These are phyloP conservation scores for Sclerotinia trifoliorum DNA, from an alignment of 2,329 filamentous ascomycete genomes.

Conservation along the genomic window DNA sequence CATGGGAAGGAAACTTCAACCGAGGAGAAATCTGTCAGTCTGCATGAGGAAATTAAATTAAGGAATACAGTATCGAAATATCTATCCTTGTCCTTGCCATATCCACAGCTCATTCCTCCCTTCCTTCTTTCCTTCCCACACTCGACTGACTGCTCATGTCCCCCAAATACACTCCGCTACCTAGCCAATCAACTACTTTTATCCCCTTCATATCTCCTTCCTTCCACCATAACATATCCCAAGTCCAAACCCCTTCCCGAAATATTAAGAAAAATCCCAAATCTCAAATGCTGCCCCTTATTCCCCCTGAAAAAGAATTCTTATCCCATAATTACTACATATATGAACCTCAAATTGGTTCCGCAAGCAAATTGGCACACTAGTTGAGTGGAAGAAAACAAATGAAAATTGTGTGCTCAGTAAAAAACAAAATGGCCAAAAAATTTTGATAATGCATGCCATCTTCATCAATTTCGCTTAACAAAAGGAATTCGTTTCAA, in stretches of 20 bases:
- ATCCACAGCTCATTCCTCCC: slow-evolving; percentile 42
- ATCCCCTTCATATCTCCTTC: neutral
- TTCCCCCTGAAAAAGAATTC: neutral
- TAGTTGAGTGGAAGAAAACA: neutral
- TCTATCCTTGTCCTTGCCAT: slow-evolving; percentile 22
- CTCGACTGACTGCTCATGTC: neutral
- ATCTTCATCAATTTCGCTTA: slow-evolving; percentile 16
- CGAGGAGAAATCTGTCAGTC: neutral
- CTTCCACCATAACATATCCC: slow-evolving; percentile 41
- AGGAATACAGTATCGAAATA: slow-evolving; percentile 18
- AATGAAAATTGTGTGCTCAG: neutral
- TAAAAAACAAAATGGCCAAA: slow-evolving; percentile 2
- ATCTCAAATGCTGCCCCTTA: slow-evolving; percentile 5
- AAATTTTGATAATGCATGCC: slow-evolving; percentile 10
- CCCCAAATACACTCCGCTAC: neutral
- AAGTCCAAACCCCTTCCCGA: slow-evolving; percentile 31
- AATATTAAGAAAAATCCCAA: slow-evolving; percentile 13
- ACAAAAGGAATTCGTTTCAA: slow-evolving; percentile 20
- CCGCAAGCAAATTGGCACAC: neutral
- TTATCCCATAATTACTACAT: slow-evolving; percentile 21
- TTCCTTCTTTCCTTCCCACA: slow-evolving; percentile 33
- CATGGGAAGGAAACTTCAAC: neutral
- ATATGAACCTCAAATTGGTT: slow-evolving; percentile 9
- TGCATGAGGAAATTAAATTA: slow-evolving; percentile 13
- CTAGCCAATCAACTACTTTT: slow-evolving; percentile 9